Evolutionary conservation across 257 asterid species (phyloP), one percentile per base, ranked within the genome.

Genomic region (Ehretia macrophylla): DNA sequence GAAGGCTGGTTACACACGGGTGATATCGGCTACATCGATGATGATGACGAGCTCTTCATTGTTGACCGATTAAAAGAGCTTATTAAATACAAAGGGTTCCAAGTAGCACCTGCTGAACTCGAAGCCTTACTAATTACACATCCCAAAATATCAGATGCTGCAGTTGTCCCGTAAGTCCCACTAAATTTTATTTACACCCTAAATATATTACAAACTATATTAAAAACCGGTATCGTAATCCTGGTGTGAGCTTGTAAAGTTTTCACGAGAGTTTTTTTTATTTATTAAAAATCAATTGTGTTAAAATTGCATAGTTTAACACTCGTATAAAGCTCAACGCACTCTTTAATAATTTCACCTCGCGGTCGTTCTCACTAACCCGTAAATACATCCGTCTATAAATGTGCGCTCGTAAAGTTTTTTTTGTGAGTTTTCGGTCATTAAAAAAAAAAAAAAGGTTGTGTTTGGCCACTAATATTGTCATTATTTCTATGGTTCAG

Each of bases 1-100:
- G 82, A 88, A n/a, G 95, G 97, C 1, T 92, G 98, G 98, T 57
- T 92, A n/a, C 96, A 88, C 69, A 91, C 98, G 0, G 98, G 95
- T 0, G 98, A 91, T 32, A 66, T 91, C 8, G 96, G 98, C 23
- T 78, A 60, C 72, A 86, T 92, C 2, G 98, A 88, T 23, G 78
- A 64, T 0, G 96, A 92, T 16, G 95, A 92, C 16, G 98, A 92
- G 60, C 85, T 92, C 13, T 92, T 92, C 75, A 88, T 92, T 3
- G 96, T 92, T 1, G 98, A 92, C 57, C 84, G 98, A 0, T 64
- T 86, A 22, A 92, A 88, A 52, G 98, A 92, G 69, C 48, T 92
- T 5, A 88, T 92, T 51, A 88, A 85, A 49, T 86, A 88, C 81
- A 88, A 92, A 72, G 98, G 95, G 0, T 92, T 82, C 60, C 98